A percentile compares a stretch with the other conserved stretches of the same genome.
Conservation (phyloP, 2,329 filamentous ascomycete genomes). For the Aspergillus spinulosporus region DNA sequence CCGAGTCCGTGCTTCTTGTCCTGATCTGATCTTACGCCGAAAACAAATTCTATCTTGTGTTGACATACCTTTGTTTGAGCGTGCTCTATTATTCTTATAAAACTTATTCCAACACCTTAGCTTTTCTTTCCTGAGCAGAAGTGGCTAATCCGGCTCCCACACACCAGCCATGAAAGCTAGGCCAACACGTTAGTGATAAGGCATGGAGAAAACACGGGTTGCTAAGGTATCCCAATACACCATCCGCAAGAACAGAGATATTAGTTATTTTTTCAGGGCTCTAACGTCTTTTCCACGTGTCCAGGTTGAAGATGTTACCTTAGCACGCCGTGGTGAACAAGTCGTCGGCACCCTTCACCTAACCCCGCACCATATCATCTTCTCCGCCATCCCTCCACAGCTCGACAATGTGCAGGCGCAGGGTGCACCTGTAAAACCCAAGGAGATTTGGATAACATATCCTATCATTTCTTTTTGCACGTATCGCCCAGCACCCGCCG, state of each 20-base stretch:
- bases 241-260: background rate
- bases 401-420: slow-evolving; percentile 43
- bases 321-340: slow-evolving; percentile 58
- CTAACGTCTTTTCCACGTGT: slow-evolving; percentile 11
- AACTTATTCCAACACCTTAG: background rate
- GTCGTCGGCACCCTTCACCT: slow-evolving; percentile 63
- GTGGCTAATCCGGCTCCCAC: slow-evolving; percentile 8
- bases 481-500: slow-evolving; percentile 70
- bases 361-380: slow-evolving; percentile 65
- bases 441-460: slow-evolving; percentile 91
- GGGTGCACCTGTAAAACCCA: slow-evolving; percentile 48
- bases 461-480: slow-evolving; percentile 83
- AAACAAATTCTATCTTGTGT: background rate
- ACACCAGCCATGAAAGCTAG: slow-evolving; percentile 34
- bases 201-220: slow-evolving; percentile 49
- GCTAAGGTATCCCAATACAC: slow-evolving; percentile 39
- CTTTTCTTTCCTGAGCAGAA: slow-evolving; percentile 1
- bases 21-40: slow-evolving; percentile 12
- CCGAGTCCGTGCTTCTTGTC: slow-evolving; percentile 20
- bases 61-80: background rate
- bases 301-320: slow-evolving; percentile 58
- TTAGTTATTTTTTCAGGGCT: slow-evolving; percentile 1
- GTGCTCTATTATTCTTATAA: slow-evolving; percentile 3
- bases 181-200: slow-evolving; percentile 34
- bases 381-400: slow-evolving; percentile 55